These are phyloP conservation scores for Ganoderma meredithae DNA, from an alignment of 1,284 basidiomycete species.

Conservation along the genomic window DNA sequence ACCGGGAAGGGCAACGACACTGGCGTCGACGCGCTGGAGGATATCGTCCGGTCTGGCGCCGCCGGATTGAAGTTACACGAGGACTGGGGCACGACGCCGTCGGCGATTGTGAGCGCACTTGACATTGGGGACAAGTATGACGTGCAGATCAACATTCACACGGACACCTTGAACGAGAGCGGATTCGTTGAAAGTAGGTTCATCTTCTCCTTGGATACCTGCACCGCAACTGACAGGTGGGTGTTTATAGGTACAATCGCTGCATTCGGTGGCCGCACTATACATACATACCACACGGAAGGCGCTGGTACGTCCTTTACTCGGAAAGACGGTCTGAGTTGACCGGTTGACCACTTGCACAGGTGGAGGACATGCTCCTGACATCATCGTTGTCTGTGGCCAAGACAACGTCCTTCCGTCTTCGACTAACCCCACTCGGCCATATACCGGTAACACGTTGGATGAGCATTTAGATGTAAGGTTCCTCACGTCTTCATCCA, in stretches of 20 bases:
- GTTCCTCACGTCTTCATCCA: slow-evolving; percentile 21
- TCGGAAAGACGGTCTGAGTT: neutral
- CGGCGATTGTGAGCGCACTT: slow-evolving; percentile 82
- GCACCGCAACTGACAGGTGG: neutral
- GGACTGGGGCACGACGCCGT: slow-evolving; percentile 97
- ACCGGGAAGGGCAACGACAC: slow-evolving; percentile 97
- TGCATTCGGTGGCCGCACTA: slow-evolving; percentile 91
- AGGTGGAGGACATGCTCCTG: slow-evolving; percentile 97
- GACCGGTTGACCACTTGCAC: slow-evolving; percentile 8
- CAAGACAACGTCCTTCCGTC: slow-evolving; percentile 93
- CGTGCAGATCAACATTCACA: slow-evolving; percentile 98
- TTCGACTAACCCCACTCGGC: slow-evolving; percentile 97
- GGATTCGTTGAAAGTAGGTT: slow-evolving; percentile 88
- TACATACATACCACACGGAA: slow-evolving; percentile 98
- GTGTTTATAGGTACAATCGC: slow-evolving; percentile 78
- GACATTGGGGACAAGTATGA: slow-evolving; percentile 92
- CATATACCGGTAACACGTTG: slow-evolving; percentile 91
- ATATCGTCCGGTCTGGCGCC: slow-evolving; percentile 89
- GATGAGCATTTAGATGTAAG: slow-evolving; percentile 97
- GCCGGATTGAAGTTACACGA: slow-evolving; percentile 96
- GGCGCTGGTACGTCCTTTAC: slow-evolving; percentile 74
- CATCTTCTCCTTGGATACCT: neutral
- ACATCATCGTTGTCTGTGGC: slow-evolving; percentile 96
- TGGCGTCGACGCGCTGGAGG: slow-evolving; percentile 74
- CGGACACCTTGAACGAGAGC: slow-evolving; percentile 95